Evolutionary conservation across 331 rosid species (phyloP).

Genomic region (Ulmus americana): DNA sequence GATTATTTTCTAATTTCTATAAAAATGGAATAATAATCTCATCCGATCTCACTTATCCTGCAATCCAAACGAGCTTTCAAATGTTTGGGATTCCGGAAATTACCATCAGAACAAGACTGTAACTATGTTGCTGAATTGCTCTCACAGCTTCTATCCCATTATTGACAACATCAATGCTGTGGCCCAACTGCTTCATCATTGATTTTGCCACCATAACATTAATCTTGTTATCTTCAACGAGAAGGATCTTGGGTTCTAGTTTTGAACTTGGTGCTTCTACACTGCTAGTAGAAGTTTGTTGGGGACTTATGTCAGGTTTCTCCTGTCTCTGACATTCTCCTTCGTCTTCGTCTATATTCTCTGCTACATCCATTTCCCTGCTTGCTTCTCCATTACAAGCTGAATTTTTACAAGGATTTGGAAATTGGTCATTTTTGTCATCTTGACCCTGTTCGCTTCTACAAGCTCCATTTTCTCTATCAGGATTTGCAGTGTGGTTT

Average conservation of each 20-base stretch:
- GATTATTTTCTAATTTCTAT: neutral
- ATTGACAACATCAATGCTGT: conserved; percentile 67
- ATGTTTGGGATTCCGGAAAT: neutral
- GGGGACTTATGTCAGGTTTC: conserved; percentile 29
- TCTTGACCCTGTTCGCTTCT: conserved; percentile 22
- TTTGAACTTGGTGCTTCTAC: conserved; percentile 28
- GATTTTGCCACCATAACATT: conserved; percentile 84
- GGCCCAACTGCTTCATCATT: conserved; percentile 90
- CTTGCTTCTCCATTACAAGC: conserved; percentile 20
- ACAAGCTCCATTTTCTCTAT: conserved; percentile 22
- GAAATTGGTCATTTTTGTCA: conserved; percentile 24
- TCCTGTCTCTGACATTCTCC: conserved; percentile 32
- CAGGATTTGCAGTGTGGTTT: conserved; percentile 25
- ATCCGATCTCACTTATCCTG: neutral
- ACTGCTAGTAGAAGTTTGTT: conserved; percentile 23
- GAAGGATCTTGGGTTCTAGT: conserved; percentile 63
- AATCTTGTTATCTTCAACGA: conserved; percentile 90
- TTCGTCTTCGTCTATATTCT: conserved; percentile 29
- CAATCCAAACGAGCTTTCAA: neutral
- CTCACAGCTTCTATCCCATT: conserved; percentile 79
- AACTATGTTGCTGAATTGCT: conserved; percentile 53
- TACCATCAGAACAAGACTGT: conserved; percentile 81
- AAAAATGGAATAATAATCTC: neutral
- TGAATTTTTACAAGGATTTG: conserved; percentile 33
- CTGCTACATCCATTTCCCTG: conserved; percentile 26